These are phyloP conservation scores for Cytospora chrysosperma DNA, from an alignment of 2,329 filamentous ascomycete species.

Conservation along the genomic window DNA sequence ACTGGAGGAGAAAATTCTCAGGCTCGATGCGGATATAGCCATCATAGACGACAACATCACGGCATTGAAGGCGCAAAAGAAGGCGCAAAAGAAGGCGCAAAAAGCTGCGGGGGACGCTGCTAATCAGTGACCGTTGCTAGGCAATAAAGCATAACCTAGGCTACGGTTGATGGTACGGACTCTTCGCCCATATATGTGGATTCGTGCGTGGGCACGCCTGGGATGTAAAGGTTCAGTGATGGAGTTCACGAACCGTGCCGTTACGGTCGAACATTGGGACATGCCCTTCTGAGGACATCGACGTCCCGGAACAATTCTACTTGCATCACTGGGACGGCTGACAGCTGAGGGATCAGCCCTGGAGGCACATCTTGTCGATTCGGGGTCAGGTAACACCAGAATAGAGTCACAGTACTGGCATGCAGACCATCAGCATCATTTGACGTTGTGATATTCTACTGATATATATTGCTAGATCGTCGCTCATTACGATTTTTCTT, in stretches of 20 bases:
- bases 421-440: not conserved
- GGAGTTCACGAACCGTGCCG: not conserved
- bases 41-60: constrained; percentile 75
- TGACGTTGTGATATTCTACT: not conserved
- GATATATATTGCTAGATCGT: not conserved
- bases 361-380: not conserved
- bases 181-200: not conserved
- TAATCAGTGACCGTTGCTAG: not conserved
- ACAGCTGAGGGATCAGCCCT: not conserved
- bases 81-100: too few species aligned
- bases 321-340: not conserved
- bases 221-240: not conserved
- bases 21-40: constrained; percentile 73
- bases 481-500: not conserved
- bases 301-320: not conserved
- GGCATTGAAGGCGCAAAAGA: constrained; percentile 32
- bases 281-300: not conserved
- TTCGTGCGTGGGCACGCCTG: not conserved
- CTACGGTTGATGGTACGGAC: not conserved
- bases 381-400: not conserved
- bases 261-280: not conserved
- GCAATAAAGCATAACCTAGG: not conserved
- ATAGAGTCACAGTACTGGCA: not conserved
- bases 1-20: constrained; percentile 68
- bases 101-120: not conserved